phyloP scores from a whole-genome alignment of 2,329 filamentous ascomycete species.

The Neofusicoccum umdonicola region DNA sequence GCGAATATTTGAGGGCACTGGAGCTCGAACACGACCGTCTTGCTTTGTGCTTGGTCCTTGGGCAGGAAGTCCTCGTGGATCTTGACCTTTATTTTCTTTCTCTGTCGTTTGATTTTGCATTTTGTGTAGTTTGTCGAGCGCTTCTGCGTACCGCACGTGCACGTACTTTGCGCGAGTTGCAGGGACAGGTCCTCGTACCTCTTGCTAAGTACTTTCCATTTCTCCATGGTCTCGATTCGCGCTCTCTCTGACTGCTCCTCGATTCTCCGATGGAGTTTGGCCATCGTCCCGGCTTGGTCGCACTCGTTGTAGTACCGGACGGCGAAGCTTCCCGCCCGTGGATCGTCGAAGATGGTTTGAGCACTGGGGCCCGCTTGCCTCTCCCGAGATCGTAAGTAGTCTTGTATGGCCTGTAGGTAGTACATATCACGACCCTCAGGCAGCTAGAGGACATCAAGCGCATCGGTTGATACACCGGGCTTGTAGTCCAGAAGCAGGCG shows the following conservation, averaged over 20 bases:
- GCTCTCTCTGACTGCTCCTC: conserved; percentile 29
- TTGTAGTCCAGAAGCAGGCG: conserved; percentile 52
- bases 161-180: conserved; percentile 33
- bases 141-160: conserved; percentile 25
- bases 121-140: conserved; percentile 36
- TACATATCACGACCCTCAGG: conserved; percentile 47
- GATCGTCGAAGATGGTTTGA: conserved; percentile 50
- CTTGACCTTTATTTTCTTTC: conserved; percentile 43
- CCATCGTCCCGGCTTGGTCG: conserved; percentile 23
- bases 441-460: conserved; percentile 58
- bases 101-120: conserved; percentile 39
- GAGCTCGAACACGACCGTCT: conserved; percentile 54
- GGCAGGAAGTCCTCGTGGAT: conserved; percentile 54
- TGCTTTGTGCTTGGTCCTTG: conserved; percentile 29
- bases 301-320: conserved; percentile 43
- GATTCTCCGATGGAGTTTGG: conserved; percentile 36
- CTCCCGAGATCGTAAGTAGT: conserved; percentile 45
- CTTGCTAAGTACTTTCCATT: conserved; percentile 36
- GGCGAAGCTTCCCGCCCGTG: conserved; percentile 45
- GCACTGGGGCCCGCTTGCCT: conserved; percentile 21
- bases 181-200: conserved; percentile 40
- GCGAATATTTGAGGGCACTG: conserved; percentile 44
- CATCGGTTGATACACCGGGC: conserved; percentile 49
- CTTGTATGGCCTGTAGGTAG: conserved; percentile 51
- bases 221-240: conserved; percentile 37